Percentiles rank a stretch among this genome's conserved stretches.
phyloP scores from a whole-genome alignment of 495 filamentous ascomycete species.

The Penicillium verhagenii region DNA sequence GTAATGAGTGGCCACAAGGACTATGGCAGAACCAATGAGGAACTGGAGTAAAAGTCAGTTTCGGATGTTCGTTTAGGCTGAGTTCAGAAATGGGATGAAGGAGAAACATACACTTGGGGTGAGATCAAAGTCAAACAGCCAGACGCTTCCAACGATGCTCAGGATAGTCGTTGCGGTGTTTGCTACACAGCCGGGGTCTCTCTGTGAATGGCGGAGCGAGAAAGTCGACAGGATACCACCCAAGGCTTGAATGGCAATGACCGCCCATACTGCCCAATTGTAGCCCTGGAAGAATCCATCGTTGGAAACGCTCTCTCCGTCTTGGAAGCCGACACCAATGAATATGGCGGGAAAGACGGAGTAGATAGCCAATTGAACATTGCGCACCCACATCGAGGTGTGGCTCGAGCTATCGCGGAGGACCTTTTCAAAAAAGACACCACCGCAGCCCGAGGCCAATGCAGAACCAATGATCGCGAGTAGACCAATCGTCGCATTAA shows the following conservation, averaged over 20 bases:
- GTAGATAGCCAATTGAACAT: constrained; percentile 91
- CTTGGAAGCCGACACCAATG: constrained; percentile 80
- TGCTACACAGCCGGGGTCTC: constrained; percentile 79
- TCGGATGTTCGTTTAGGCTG: neutral
- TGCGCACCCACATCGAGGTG: constrained; percentile 84
- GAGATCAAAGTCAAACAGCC: constrained; percentile 77
- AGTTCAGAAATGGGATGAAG: neutral
- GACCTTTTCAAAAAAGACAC: constrained; percentile 94
- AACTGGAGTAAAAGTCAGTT: constrained; percentile 59
- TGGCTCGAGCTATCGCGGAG: constrained; percentile 73
- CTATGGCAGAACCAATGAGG: constrained; percentile 70
- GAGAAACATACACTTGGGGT: constrained; percentile 62
- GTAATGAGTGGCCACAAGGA: constrained; percentile 78
- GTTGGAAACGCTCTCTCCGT: constrained; percentile 77
- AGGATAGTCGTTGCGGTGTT: constrained; percentile 86
- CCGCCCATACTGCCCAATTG: constrained; percentile 85
- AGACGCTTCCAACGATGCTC: constrained; percentile 78
- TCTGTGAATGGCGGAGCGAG: constrained; percentile 73
- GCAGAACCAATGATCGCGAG: constrained; percentile 73
- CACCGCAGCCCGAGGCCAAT: constrained; percentile 75
- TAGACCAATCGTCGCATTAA: constrained; percentile 78
- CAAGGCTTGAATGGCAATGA: constrained; percentile 75
- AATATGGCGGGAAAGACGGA: constrained; percentile 84
- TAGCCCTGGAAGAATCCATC: constrained; percentile 93
- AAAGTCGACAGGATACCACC: constrained; percentile 82